A percentile compares a stretch with the other conserved stretches of the same genome.
phyloP scores from a whole-genome alignment of 345 rosid species.

The Brassica cretica region DNA sequence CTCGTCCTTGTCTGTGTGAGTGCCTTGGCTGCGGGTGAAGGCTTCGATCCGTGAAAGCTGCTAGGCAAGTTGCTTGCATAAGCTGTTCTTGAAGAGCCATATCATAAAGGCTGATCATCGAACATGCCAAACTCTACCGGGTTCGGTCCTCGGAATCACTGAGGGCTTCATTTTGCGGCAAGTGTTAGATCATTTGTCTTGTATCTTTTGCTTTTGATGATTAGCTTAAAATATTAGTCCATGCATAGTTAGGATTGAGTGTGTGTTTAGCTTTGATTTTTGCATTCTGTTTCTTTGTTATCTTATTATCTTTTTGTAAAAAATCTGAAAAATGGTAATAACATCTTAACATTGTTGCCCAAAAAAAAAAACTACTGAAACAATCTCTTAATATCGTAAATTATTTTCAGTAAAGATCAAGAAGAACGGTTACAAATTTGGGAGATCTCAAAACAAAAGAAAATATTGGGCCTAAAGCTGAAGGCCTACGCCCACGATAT shows the following conservation, averaged over 20 bases:
- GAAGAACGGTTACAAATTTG: not conserved
- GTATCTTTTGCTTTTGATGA: not conserved
- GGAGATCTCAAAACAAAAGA: not conserved
- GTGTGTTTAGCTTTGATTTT: not conserved
- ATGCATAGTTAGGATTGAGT: no score
- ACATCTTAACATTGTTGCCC: no score
- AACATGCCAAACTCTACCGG: not conserved
- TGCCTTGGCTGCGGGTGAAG: not conserved
- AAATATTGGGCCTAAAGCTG: not conserved
- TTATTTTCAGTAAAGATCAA: not conserved
- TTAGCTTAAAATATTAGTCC: no score
- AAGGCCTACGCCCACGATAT: not conserved
- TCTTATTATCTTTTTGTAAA: no score
- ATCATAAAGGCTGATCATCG: not conserved
- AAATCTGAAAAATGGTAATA: no score
- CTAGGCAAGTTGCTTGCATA: not conserved
- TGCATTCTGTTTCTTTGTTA: no score
- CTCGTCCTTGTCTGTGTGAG: not conserved
- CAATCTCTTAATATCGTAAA: not conserved
- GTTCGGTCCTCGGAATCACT: not conserved
- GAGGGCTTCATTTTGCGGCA: not conserved
- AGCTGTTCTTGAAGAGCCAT: not conserved
- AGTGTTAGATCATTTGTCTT: not conserved
- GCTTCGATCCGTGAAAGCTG: not conserved
- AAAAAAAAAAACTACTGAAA: no score